Evolutionary conservation across 768 basidiomycete species (phyloP), one percentile per base, ranked within the genome.

Genomic region (Pleurotus platypus): DNA sequence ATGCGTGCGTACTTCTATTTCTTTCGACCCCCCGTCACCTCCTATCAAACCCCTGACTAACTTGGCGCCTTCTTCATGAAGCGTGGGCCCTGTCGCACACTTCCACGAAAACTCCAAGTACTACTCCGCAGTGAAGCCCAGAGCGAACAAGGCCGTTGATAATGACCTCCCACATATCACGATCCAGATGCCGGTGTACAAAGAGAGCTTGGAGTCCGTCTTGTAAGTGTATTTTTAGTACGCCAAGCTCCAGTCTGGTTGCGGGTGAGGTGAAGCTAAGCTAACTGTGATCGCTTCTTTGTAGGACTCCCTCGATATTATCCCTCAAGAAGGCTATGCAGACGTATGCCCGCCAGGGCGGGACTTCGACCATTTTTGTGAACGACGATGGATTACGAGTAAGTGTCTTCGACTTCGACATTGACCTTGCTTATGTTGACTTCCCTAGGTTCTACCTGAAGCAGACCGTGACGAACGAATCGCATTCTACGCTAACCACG

Each of bases 101-200:
- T 90, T 82, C 66, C 84, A 90, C 67, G 71, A 82, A 57, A 94
- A 93, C 66, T 91, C 89, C 0, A 85, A 81, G 43, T 94, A 88
- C 69, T 94, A 90, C 70, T 87, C 85, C 12, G 89, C 89, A 13
- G 69, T 80, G 48, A 78, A 78, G 46, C 89, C 90, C 0, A 72
- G 72, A 13, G 69, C 83, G 0, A 73, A 74, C 63, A 75, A 75
- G 54, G 60, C 58, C 4, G 73, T 76, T 35, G 87, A 87, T 64
- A 73, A 78, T 5, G 72, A 73, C 60, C 77, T 92, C 0, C 90
- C 89, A 1, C 90, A 91, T 63, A 77, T 92, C 35, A 89, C 89
- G 0, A 83, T 94, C 56, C 84, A 93, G 70, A 83, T 94, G 82
- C 80, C 92, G 0, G 91, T 94, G 24, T 94, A 92, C 75, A 93